Base-by-base conservation (phyloP, 768 basidiomycete species). In the Suillus bovinus region DNA sequence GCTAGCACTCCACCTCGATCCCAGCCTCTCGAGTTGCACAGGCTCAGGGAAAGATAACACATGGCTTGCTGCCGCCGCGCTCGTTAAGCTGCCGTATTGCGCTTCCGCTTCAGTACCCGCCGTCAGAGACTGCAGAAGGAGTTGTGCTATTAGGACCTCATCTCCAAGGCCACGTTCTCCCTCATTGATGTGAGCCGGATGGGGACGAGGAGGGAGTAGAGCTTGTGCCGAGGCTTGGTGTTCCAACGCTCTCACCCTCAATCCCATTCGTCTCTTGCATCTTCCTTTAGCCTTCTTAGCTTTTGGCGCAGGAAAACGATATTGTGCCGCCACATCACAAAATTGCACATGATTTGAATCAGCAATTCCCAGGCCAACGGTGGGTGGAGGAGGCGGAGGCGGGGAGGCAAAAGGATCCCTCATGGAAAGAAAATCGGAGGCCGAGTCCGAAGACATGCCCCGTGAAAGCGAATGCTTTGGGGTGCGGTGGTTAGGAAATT, bases 371-470 rank as follows among this genome's bases (percentile, higher is more conserved):
- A 76, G 68, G 17, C 66, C 67, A 0, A 68, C 22, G 20, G 74
- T 67, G 4, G 74, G 73, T 7, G 73, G 74, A n/a, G 64, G 71
- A 14, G 46, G 63, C 1, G 73, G 73, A 1, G 65, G 65, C 0
- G 63, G 69, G 22, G 75, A 75, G 17, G 74, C 74, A 5, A 74
- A 74, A 22, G 74, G 74, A 59, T 74, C 74, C 54, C 72, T 71
- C 64, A 74, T 61, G 11, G 73, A 74, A 59, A 76, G 71, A 47
- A 76, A 74, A 64, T 74, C 74, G 24, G 73, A 65, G 0, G 68
- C 27, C 42, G 73, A 69, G 64, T 74, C 73, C 20, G 63, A 57
- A 49, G 69, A 67, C 61, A 64, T 65, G 33, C 66, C 64, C 8
- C 66, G 66, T 27, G 69, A 64, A 47, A 71, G 38, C 2, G 70